Evolutionary conservation across 2,329 filamentous ascomycete genomes (phyloP).

Genomic region (Fusarium bulbicola): DNA sequence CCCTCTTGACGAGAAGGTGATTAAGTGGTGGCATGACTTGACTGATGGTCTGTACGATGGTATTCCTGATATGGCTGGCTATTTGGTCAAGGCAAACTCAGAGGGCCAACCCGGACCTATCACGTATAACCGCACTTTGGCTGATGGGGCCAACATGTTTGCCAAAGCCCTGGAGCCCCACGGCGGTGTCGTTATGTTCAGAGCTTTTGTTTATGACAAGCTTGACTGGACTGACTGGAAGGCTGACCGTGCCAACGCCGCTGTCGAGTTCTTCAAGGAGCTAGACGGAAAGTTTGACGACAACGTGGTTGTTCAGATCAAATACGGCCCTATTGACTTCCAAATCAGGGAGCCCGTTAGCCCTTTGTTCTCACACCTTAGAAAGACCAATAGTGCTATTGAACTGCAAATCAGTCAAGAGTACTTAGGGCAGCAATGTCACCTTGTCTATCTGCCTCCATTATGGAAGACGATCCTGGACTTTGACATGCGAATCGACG

Average conservation of each 20-base stretch:
- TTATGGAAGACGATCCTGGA: constrained; percentile 75
- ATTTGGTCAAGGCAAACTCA: constrained; percentile 76
- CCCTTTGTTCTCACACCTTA: constrained; percentile 67
- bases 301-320: constrained; percentile 78
- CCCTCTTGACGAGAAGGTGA: constrained; percentile 67
- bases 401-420: constrained; percentile 75
- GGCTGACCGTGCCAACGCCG: constrained; percentile 74
- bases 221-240: constrained; percentile 62
- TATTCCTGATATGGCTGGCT: constrained; percentile 74
- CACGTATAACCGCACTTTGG: constrained; percentile 74
- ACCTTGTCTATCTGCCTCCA: constrained; percentile 73
- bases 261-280: constrained; percentile 71
- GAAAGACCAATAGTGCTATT: constrained; percentile 60
- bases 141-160: constrained; percentile 59
- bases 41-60: constrained; percentile 67
- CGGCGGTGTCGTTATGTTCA: constrained; percentile 73
- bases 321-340: constrained; percentile 79
- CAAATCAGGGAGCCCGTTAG: constrained; percentile 74
- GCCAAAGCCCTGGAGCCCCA: constrained; percentile 66
- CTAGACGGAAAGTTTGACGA: constrained; percentile 73
- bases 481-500: constrained; percentile 71
- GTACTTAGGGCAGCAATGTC: constrained; percentile 75
- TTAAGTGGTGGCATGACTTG: constrained; percentile 69
- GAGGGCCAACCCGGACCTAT: constrained; percentile 76
- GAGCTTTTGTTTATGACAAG: constrained; percentile 75